Percentiles rank a stretch among this genome's conserved stretches.
phyloP scores from a whole-genome alignment of 2,329 filamentous ascomycete genomes.

The Exophiala alcalophila region DNA sequence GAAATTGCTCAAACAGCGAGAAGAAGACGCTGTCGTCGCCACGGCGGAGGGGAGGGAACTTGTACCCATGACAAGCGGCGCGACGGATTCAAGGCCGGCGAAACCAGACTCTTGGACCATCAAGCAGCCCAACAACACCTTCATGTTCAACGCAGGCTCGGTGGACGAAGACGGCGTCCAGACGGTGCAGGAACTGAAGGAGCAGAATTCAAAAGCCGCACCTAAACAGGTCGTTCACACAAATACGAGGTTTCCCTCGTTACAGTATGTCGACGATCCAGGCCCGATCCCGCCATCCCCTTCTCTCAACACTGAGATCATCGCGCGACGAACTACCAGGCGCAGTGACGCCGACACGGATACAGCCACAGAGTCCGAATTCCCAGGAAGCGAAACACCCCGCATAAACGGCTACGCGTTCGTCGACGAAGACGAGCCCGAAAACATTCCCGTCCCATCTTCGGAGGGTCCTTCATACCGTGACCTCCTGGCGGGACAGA shows the following conservation, averaged over 20 bases:
- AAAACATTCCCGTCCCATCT: conserved; percentile 39
- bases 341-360: conserved; percentile 55
- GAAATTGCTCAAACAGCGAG: conserved; percentile 64
- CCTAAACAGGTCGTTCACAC: conserved; percentile 75
- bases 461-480: conserved; percentile 51
- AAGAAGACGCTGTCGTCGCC: conserved; percentile 57
- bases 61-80: conserved; percentile 56
- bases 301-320: conserved; percentile 60
- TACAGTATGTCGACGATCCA: conserved; percentile 31
- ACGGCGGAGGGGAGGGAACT: conserved; percentile 52
- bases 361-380: conserved; percentile 47
- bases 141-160: conserved; percentile 70
- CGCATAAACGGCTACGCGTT: conserved; percentile 91
- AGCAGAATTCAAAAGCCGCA: conserved; percentile 67
- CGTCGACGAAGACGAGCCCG: conserved; percentile 69
- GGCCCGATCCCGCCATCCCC: conserved; percentile 67
- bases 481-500: conserved; percentile 35
- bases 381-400: conserved; percentile 72
- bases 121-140: conserved; percentile 68
- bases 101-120: conserved; percentile 71
- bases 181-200: conserved; percentile 66
- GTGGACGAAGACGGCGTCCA: conserved; percentile 50
- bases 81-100: conserved; percentile 69
- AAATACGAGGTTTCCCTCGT: conserved; percentile 73
- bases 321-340: conserved; percentile 74